Conservation (phyloP, 495 filamentous ascomycete species). For the Penicillium crystallinum region DNA sequence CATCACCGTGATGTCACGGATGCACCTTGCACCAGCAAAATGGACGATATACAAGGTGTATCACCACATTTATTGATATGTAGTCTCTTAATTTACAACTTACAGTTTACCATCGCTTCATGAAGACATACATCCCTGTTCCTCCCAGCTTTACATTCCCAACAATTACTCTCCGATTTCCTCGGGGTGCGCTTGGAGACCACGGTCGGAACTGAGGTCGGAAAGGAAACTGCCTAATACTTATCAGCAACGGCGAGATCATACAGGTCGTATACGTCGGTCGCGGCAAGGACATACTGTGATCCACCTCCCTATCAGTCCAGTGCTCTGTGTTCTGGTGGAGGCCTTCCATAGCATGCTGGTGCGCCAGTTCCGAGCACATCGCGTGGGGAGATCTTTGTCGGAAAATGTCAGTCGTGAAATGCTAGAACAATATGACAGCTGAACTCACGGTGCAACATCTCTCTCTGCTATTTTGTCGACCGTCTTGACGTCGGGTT, state of each 20-base stretch:
- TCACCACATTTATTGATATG: neutral
- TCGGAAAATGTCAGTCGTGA: neutral
- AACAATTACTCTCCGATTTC: neutral
- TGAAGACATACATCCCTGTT: neutral
- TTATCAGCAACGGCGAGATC: neutral
- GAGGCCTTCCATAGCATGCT: slow-evolving; percentile 24
- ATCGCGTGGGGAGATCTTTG: slow-evolving; percentile 15
- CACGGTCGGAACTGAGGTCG: slow-evolving; percentile 1
- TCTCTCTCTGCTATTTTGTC: slow-evolving; percentile 14
- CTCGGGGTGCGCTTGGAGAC: slow-evolving; percentile 2
- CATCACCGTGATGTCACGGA: slow-evolving; percentile 22
- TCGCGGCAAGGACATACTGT: neutral
- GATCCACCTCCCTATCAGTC: slow-evolving; percentile 5
- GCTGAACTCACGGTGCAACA: slow-evolving; percentile 22
- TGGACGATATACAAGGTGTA: too few relatives aligned
- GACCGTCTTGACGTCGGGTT: slow-evolving; percentile 1
- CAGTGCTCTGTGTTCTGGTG: slow-evolving; percentile 20
- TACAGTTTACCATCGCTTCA: neutral
- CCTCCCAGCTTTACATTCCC: neutral
- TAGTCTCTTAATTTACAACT: neutral
- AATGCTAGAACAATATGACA: neutral
- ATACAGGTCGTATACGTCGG: neutral
- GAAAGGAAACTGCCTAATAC: neutral
- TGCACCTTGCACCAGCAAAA: neutral
- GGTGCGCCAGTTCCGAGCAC: slow-evolving; percentile 24